These are phyloP conservation scores for Aspergillus candidus DNA, from an alignment of 2,329 filamentous ascomycete species.

Conservation along the genomic window DNA sequence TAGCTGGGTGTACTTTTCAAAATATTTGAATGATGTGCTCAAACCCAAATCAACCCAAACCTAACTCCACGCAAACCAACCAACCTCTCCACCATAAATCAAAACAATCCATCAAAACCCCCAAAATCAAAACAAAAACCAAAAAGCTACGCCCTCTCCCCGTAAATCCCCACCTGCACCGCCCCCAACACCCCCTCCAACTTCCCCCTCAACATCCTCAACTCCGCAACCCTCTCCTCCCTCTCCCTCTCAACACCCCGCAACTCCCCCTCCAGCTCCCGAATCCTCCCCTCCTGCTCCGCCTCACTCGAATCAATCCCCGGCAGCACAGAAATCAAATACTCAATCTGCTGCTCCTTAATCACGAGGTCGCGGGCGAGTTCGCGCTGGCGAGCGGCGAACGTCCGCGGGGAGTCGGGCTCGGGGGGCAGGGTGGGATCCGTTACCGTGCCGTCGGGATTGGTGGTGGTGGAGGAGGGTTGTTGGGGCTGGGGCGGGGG, in stretches of 20 bases:
- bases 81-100: too few relatives aligned
- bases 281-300: slow-evolving; percentile 41
- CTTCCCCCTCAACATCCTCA: slow-evolving; percentile 34
- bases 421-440: slow-evolving; percentile 29
- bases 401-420: slow-evolving; percentile 38
- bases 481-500: slow-evolving; percentile 12
- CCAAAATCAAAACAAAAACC: neutral
- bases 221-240: slow-evolving; percentile 36
- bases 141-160: slow-evolving; percentile 11
- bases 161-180: slow-evolving; percentile 33
- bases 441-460: slow-evolving; percentile 11
- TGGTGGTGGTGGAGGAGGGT: slow-evolving; percentile 11
- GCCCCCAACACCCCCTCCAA: slow-evolving; percentile 40
- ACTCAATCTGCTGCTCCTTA: slow-evolving; percentile 48
- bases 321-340: slow-evolving; percentile 41
- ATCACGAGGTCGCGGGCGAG: slow-evolving; percentile 45
- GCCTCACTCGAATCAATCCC: slow-evolving; percentile 41
- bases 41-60: too few relatives aligned
- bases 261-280: slow-evolving; percentile 39
- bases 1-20: too few relatives aligned
- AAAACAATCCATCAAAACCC: neutral
- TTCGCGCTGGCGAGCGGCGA: slow-evolving; percentile 41
- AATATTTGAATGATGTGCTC: too few relatives aligned
- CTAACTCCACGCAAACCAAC: neutral
- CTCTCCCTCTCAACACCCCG: slow-evolving; percentile 40